Evolutionary conservation across 1,284 basidiomycete species (phyloP).

Genomic region (Kalmanozyma brasiliensis): DNA sequence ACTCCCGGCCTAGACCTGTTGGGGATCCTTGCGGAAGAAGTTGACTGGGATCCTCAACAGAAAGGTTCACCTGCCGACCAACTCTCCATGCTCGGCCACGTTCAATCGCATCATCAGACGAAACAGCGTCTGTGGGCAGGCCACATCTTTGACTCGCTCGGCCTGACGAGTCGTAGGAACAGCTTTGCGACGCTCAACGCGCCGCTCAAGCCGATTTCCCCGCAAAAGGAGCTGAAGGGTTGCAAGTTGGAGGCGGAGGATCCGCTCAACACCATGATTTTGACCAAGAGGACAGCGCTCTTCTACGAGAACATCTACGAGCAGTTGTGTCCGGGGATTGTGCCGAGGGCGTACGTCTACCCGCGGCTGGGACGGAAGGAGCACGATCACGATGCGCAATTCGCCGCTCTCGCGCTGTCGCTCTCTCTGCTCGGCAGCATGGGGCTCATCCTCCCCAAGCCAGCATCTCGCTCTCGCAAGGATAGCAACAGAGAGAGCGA

Average conservation of each 20-base stretch:
- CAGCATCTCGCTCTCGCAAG: not conserved
- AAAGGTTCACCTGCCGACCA: slow-evolving; percentile 14
- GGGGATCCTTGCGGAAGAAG: slow-evolving; percentile 33
- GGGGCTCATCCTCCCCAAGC: slow-evolving; percentile 18
- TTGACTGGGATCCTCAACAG: slow-evolving; percentile 44
- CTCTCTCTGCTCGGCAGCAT: slow-evolving; percentile 48
- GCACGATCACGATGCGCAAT: slow-evolving; percentile 46
- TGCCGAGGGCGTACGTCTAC: slow-evolving; percentile 52
- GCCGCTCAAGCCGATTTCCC: not conserved
- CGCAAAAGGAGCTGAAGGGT: not conserved
- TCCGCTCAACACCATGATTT: slow-evolving; percentile 46
- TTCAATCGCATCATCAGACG: slow-evolving; percentile 23
- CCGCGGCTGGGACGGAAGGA: slow-evolving; percentile 38
- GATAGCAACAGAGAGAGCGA: not conserved
- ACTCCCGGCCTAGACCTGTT: slow-evolving; percentile 37
- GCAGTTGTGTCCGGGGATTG: slow-evolving; percentile 47
- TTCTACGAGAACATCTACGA: slow-evolving; percentile 62
- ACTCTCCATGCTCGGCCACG: slow-evolving; percentile 21
- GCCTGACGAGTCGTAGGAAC: slow-evolving; percentile 15
- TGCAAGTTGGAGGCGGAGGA: slow-evolving; percentile 7
- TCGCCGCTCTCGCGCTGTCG: slow-evolving; percentile 51
- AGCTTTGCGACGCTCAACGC: slow-evolving; percentile 13
- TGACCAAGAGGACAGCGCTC: slow-evolving; percentile 54
- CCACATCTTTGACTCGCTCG: slow-evolving; percentile 32
- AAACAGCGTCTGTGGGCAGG: slow-evolving; percentile 43